These are phyloP conservation scores for Neopestalotiopsis rosae DNA, from an alignment of 2,329 filamentous ascomycete species.

Conservation along the genomic window DNA sequence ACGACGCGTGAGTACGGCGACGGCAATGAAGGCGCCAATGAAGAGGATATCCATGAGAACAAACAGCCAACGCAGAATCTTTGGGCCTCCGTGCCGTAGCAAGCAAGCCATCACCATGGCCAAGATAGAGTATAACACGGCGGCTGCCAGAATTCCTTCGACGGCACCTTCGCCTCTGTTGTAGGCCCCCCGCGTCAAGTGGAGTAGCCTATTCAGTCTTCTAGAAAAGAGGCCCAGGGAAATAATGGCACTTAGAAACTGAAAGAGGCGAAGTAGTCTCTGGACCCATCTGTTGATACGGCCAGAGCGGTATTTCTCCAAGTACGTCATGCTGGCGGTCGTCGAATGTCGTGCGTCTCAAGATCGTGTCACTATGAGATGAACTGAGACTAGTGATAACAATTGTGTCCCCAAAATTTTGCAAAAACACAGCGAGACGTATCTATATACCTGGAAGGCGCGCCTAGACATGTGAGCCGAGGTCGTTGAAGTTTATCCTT, in stretches of 20 bases:
- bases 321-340: constrained; percentile 14
- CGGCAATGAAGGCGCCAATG: constrained; percentile 49
- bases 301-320: constrained; percentile 10
- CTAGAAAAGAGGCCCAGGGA: constrained; percentile 49
- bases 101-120: constrained; percentile 39
- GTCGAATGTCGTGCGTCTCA: not conserved
- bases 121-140: constrained; percentile 47
- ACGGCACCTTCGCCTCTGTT: constrained; percentile 41
- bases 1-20: constrained; percentile 45
- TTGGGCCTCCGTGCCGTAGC: constrained; percentile 38
- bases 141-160: constrained; percentile 50
- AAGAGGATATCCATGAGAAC: constrained; percentile 45
- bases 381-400: too few species aligned
- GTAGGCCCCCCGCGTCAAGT: constrained; percentile 37
- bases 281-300: constrained; percentile 33
- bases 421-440: not conserved
- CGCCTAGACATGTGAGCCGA: not conserved
- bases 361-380: too few species aligned
- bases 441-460: not conserved
- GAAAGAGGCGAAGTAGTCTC: constrained; percentile 44
- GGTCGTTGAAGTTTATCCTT: not conserved
- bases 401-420: too few species aligned
- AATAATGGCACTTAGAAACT: constrained; percentile 47
- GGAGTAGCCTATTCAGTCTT: constrained; percentile 45
- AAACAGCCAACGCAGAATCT: constrained; percentile 43